phyloP scores from a whole-genome alignment of 2,329 filamentous ascomycete species.

The Ceratocystis lukuohia region DNA sequence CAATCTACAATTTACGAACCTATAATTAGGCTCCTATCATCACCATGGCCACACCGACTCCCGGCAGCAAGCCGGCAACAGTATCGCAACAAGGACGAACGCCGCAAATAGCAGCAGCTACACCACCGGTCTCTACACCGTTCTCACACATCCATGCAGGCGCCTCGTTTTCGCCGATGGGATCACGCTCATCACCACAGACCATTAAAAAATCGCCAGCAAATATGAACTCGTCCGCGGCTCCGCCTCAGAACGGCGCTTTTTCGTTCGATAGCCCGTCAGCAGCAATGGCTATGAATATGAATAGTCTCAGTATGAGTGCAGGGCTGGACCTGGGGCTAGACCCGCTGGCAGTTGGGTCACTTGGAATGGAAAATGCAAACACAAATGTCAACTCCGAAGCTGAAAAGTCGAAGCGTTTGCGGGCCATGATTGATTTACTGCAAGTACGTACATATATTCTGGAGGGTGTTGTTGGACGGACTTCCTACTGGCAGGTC shows the following conservation, averaged over 20 bases:
- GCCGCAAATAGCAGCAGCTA: conserved; percentile 41
- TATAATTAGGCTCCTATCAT: neutral
- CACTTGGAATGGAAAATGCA: conserved; percentile 28
- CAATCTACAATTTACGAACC: neutral
- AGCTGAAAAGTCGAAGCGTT: conserved; percentile 41
- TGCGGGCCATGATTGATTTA: conserved; percentile 38
- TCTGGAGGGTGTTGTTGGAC: neutral
- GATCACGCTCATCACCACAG: conserved; percentile 47
- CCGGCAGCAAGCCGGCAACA: conserved; percentile 33
- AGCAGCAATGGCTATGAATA: conserved; percentile 46
- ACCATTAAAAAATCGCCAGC: conserved; percentile 52
- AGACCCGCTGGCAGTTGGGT: conserved; percentile 38
- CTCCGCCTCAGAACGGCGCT: conserved; percentile 26
- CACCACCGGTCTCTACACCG: conserved; percentile 51
- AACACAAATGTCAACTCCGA: conserved; percentile 28
- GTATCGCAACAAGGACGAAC: conserved; percentile 32
- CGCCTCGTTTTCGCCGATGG: conserved; percentile 46
- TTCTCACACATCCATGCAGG: conserved; percentile 44
- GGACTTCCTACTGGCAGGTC: neutral
- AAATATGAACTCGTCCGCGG: conserved; percentile 35
- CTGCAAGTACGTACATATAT: conserved; percentile 32
- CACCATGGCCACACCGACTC: conserved; percentile 37
- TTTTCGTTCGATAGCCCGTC: conserved; percentile 48
- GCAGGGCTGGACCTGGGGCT: conserved; percentile 30
- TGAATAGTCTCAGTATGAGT: conserved; percentile 41